Conservation (phyloP, 2,329 filamentous ascomycete genomes). For the Blumeria graminis region DNA sequence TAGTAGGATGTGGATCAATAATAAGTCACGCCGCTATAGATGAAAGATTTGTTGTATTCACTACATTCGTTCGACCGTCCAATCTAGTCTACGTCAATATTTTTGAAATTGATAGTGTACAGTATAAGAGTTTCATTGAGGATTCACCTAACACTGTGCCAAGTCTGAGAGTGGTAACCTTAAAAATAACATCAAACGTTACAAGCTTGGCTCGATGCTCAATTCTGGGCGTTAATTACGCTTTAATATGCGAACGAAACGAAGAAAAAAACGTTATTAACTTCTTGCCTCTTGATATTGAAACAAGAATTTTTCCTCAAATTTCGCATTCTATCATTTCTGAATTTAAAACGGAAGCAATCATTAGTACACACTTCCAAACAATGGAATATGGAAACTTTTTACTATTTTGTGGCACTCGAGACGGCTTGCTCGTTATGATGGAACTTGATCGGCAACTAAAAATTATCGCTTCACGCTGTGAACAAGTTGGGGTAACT, state of each 20-base stretch:
- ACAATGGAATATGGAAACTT: constrained; percentile 3
- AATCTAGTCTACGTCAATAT: constrained; percentile 6
- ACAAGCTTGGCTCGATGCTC: constrained; percentile 6
- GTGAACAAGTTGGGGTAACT: constrained; percentile 11
- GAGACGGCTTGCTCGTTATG: constrained; percentile 11
- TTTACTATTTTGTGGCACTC: constrained; percentile 12
- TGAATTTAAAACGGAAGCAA: constrained; percentile 5
- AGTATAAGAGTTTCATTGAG: constrained; percentile 4
- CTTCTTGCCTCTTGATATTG: constrained; percentile 6
- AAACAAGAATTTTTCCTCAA: constrained; percentile 2
- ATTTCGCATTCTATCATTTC: constrained; percentile 2
- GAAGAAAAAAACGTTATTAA: constrained; percentile 5
- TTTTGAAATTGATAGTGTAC: constrained; percentile 3
- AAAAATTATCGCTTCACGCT: constrained; percentile 4
- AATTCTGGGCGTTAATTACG: constrained; percentile 4
- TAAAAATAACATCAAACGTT: constrained; percentile 6
- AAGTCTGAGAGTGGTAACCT: constrained; percentile 4
- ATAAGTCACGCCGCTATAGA: constrained; percentile 10
- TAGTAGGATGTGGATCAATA: constrained; percentile 3
- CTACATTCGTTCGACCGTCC: constrained; percentile 4
- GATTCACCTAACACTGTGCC: neutral
- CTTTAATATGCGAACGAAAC: constrained; percentile 7
- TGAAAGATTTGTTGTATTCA: constrained; percentile 9
- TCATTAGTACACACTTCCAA: constrained; percentile 10
- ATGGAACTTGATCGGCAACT: constrained; percentile 6